These are phyloP conservation scores for Puccinia hordei DNA, from an alignment of 1,284 basidiomycete genomes.

Conservation along the genomic window DNA sequence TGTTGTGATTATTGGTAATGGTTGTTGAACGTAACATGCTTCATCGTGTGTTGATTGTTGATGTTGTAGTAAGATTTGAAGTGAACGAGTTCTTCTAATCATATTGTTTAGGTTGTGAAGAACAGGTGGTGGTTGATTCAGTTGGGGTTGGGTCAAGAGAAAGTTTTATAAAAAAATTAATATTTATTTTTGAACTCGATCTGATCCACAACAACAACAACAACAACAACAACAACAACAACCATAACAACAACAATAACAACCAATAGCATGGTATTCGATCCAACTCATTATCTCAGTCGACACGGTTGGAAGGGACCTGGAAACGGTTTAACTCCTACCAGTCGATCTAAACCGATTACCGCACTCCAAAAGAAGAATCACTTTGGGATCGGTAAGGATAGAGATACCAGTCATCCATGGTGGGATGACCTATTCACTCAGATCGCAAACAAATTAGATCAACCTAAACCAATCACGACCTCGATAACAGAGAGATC, in stretches of 20 bases:
- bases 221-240: not conserved
- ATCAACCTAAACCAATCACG: not conserved
- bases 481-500: not conserved
- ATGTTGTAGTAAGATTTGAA: no score
- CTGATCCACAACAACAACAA: no score
- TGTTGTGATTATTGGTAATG: not conserved
- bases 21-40: not conserved
- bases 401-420: slow-evolving; percentile 52
- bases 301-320: slow-evolving; percentile 52
- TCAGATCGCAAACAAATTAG: slow-evolving; percentile 51
- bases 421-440: slow-evolving; percentile 54
- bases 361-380: slow-evolving; percentile 53
- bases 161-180: no score
- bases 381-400: slow-evolving; percentile 52
- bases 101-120: no score
- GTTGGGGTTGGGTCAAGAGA: no score
- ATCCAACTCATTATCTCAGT: slow-evolving; percentile 50
- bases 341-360: slow-evolving; percentile 52
- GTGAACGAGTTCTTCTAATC: no score
- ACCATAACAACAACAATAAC: not conserved
- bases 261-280: slow-evolving; percentile 44
- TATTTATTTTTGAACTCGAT: no score
- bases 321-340: slow-evolving; percentile 51
- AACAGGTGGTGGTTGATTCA: no score
- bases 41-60: not conserved